phyloP scores from a whole-genome alignment of 768 basidiomycete genomes.

The Cyclocybe cylindracea region DNA sequence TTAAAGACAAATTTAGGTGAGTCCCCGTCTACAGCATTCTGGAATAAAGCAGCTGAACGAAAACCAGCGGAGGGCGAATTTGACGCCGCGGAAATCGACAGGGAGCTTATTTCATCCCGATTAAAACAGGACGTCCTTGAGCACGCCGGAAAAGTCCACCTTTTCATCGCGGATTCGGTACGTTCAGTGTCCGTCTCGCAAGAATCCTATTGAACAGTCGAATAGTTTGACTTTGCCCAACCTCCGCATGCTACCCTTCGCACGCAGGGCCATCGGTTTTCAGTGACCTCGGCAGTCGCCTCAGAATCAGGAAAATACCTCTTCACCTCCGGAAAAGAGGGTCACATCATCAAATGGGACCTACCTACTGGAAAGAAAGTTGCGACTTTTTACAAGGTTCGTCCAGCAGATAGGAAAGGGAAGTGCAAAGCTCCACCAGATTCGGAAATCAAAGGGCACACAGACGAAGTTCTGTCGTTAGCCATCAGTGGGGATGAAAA shows the following conservation, averaged over 20 bases:
- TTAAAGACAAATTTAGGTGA: slow-evolving; percentile 75
- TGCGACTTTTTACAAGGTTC: slow-evolving; percentile 60
- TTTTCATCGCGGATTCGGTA: slow-evolving; percentile 77
- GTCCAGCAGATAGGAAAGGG: slow-evolving; percentile 51
- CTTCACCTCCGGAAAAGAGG: slow-evolving; percentile 93
- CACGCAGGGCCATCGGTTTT: slow-evolving; percentile 72
- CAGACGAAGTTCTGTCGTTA: slow-evolving; percentile 81
- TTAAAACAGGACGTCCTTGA: slow-evolving; percentile 92
- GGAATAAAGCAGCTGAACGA: background rate
- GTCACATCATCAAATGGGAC: slow-evolving; percentile 86
- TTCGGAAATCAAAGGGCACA: slow-evolving; percentile 68
- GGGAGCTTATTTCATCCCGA: slow-evolving; percentile 86
- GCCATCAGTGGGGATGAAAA: slow-evolving; percentile 86
- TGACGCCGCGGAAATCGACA: slow-evolving; percentile 95
- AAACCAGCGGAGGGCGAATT: slow-evolving; percentile 79
- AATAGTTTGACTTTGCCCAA: slow-evolving; percentile 58
- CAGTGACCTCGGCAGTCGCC: slow-evolving; percentile 80
- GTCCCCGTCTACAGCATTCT: slow-evolving; percentile 20
- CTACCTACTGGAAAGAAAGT: slow-evolving; percentile 62
- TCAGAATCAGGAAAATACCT: slow-evolving; percentile 72
- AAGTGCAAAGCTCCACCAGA: slow-evolving; percentile 50
- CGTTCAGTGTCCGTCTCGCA: slow-evolving; percentile 19
- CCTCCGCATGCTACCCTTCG: slow-evolving; percentile 53
- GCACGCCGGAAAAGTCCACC: slow-evolving; percentile 84
- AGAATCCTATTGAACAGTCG: background rate